These are phyloP conservation scores for Chlamydomonas asymmetrica DNA, from an alignment of 139 green algal genomes.

Conservation along the genomic window DNA sequence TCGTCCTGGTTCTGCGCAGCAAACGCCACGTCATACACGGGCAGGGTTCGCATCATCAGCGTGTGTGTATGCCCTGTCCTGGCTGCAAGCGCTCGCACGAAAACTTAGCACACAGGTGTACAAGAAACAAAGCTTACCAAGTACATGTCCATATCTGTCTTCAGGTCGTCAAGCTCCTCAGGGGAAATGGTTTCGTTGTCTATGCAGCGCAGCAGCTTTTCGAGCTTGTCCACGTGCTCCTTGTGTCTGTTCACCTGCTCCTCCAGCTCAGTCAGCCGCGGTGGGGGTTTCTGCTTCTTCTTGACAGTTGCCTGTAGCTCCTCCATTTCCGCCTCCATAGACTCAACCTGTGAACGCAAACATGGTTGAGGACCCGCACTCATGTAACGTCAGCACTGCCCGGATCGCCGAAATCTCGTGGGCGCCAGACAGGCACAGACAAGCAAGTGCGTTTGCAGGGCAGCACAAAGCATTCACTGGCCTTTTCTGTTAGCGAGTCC, in stretches of 20 bases:
- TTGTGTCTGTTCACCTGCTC: conserved; percentile 72
- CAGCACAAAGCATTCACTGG: too few species aligned
- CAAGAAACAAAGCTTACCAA: too few species aligned
- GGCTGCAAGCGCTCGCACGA: too few species aligned
- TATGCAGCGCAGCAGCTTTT: conserved; percentile 87
- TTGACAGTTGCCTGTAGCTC: conserved; percentile 56
- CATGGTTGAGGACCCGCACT: neutral
- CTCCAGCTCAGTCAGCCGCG: conserved; percentile 59
- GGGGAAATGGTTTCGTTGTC: conserved; percentile 90
- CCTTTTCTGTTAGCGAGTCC: conserved; percentile 74
- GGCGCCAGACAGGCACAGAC: too few species aligned
- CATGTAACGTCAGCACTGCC: neutral
- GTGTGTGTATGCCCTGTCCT: too few species aligned
- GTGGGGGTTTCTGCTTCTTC: conserved; percentile 78
- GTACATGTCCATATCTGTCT: conserved; percentile 89
- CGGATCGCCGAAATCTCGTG: too few species aligned
- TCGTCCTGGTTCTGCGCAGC: conserved; percentile 34
- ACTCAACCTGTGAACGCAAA: conserved; percentile 83
- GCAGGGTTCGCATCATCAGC: too few species aligned
- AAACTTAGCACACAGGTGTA: too few species aligned
- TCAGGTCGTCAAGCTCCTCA: conserved; percentile 77
- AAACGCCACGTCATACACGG: too few species aligned
- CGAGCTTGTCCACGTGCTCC: conserved; percentile 44
- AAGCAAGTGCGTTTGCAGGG: too few species aligned
- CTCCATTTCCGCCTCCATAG: conserved; percentile 94